Evolutionary conservation across 345 rosid genomes (phyloP).

Genomic region (Abelmoschus esculentus): DNA sequence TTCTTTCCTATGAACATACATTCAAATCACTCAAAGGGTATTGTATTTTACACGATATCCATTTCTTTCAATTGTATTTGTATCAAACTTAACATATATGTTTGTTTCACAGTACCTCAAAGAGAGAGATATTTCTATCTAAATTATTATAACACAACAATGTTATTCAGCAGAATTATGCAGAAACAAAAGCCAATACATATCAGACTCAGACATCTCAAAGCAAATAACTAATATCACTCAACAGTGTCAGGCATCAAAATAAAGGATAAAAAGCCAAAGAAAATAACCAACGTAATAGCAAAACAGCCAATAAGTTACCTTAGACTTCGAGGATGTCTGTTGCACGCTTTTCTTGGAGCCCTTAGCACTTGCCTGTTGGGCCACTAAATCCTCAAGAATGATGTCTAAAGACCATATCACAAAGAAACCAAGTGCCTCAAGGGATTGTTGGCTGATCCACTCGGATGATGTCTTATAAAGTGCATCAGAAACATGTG

Average conservation of each 20-base stretch:
- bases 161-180: not conserved
- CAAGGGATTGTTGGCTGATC: conserved; percentile 54
- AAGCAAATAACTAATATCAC: not conserved
- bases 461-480: conserved; percentile 67
- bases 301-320: conserved; percentile 12
- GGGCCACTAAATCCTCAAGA: conserved; percentile 48
- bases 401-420: conserved; percentile 63
- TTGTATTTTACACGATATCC: not conserved
- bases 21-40: not conserved
- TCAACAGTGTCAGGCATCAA: not conserved
- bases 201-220: not conserved
- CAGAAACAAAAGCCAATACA: not conserved
- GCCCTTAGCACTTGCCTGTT: conserved; percentile 43
- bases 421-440: conserved; percentile 52
- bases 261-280: not conserved
- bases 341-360: conserved; percentile 53
- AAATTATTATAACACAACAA: not conserved
- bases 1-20: not conserved
- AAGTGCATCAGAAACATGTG: conserved; percentile 60
- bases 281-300: not conserved
- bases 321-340: conserved; percentile 59
- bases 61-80: not conserved
- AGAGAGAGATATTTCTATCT: not conserved
- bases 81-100: not conserved
- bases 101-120: not conserved